A percentile compares a stretch with the other conserved stretches of the same genome.
These are phyloP conservation scores for Boletus pseudopeckii DNA, from an alignment of 768 basidiomycete species.

Conservation along the genomic window DNA sequence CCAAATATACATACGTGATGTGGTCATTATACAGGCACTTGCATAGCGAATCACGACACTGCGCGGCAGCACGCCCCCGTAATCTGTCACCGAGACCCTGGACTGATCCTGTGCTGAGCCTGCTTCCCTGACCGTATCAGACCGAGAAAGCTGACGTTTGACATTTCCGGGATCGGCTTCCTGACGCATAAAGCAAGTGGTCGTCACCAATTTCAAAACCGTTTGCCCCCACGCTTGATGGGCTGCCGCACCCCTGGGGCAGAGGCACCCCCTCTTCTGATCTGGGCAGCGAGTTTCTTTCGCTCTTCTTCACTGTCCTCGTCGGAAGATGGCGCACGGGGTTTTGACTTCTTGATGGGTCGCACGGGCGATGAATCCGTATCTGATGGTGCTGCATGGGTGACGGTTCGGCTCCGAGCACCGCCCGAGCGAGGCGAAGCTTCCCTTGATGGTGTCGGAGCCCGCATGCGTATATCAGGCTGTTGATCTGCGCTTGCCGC, in stretches of 20 bases:
- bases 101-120: not conserved
- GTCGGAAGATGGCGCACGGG: constrained; percentile 40
- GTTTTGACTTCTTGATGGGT: constrained; percentile 48
- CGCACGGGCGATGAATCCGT: constrained; percentile 52
- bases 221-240: constrained; percentile 69
- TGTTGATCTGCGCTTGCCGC: constrained; percentile 9
- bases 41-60: not conserved
- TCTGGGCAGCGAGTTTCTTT: constrained; percentile 39
- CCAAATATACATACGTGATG: not conserved
- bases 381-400: constrained; percentile 33
- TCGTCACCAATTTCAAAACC: constrained; percentile 47
- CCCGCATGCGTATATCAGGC: constrained; percentile 16
- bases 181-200: not conserved
- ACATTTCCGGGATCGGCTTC: not conserved
- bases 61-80: not conserved
- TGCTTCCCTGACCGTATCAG: not conserved
- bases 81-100: constrained; percentile 13
- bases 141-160: not conserved
- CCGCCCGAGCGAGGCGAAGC: constrained; percentile 7
- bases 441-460: constrained; percentile 20
- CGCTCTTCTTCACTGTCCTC: constrained; percentile 59
- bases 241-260: constrained; percentile 66
- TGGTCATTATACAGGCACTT: constrained; percentile 5
- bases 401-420: constrained; percentile 22
- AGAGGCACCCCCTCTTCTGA: constrained; percentile 37